Base-by-base conservation (phyloP, 208 protist species). In the Porcisia deanei region DNA sequence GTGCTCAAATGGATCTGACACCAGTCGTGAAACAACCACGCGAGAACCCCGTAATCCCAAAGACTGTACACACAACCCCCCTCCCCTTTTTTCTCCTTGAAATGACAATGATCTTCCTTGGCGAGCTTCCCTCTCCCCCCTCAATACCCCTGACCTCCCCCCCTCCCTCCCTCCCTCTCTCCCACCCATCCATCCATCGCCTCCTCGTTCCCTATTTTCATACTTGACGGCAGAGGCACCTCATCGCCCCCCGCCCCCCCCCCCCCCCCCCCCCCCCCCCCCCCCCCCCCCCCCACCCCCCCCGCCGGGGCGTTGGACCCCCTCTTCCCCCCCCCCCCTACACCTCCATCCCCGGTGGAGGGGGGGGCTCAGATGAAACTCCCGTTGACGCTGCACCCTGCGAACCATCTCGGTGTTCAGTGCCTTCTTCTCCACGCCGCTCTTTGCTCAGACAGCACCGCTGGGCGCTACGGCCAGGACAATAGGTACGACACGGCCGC, bases 331-430 rank as follows among this genome's bases (percentile, higher is more conserved):
- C 3, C 6, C 58, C 34, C 58, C 30, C 3, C 30, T 18, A 3
- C 37, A 12, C 37, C 37, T 39, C 1, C 18, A 34, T 6, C 63
- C 63, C 41, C 22, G 3, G 3, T 58, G 43, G 0, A 30, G 30
- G 30, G 12, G 63, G 30, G 30, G 30, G 30, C 30, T 30, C 30
- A 30, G 30, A 85, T 85, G 81, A 72, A 72, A 60, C 81, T 85
- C 3, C 85, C 85, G 0, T 83, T 73, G 71, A 82, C 89, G 2
- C n/a, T 68, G 49, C 88, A 94, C 64, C 81, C 80, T 39, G 79
- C 77, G 41, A 96, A 94, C 60, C 85, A 90, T 72, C 45, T 93
- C 57, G 34, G 84, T 14, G 91, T 91, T 58, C 91, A 96, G 75
- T 85, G 88, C 43, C 85, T 96, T 18, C 75, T 89, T 14, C 72